Evolutionary conservation across 1,284 basidiomycete species (phyloP).

Genomic region (Heterobasidion irregulare): DNA sequence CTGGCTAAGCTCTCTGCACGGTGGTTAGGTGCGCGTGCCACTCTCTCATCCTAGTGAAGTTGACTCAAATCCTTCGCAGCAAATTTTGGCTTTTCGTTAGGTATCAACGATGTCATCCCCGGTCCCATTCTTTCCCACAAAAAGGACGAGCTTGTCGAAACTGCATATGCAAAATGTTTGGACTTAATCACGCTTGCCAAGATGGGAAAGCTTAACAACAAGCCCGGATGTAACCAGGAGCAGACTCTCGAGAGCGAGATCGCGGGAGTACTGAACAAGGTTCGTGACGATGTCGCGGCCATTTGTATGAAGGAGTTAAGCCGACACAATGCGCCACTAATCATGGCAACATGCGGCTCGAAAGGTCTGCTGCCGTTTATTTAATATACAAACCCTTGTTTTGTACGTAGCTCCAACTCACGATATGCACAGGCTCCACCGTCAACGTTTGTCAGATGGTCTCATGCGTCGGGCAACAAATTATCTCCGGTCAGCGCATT

Average conservation of each 20-base stretch:
- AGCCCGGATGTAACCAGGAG: conserved; percentile 95
- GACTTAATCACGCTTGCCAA: conserved; percentile 87
- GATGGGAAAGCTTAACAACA: conserved; percentile 89
- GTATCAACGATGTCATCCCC: conserved; percentile 98
- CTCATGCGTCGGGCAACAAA: conserved; percentile 99
- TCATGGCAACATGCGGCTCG: conserved; percentile 99
- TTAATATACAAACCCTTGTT: background rate
- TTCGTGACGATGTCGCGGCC: conserved; percentile 93
- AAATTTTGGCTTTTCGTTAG: conserved; percentile 96
- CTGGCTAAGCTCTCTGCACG: conserved; percentile 94
- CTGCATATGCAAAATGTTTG: conserved; percentile 85
- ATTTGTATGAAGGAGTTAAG: conserved; percentile 98
- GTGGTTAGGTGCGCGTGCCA: conserved; percentile 65
- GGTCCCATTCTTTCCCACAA: conserved; percentile 73
- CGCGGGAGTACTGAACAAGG: conserved; percentile 87
- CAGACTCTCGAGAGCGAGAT: conserved; percentile 95
- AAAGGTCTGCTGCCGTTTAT: conserved; percentile 56
- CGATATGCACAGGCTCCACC: conserved; percentile 69
- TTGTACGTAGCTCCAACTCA: background rate
- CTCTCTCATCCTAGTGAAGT: background rate
- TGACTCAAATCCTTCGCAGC: conserved; percentile 35
- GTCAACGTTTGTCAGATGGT: conserved; percentile 99
- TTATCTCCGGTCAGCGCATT: conserved; percentile 96
- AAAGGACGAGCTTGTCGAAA: conserved; percentile 86
- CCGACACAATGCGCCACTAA: conserved; percentile 91